phyloP scores from a whole-genome alignment of 176 grass and related monocot genomes.

The Musa schizocarpa region DNA sequence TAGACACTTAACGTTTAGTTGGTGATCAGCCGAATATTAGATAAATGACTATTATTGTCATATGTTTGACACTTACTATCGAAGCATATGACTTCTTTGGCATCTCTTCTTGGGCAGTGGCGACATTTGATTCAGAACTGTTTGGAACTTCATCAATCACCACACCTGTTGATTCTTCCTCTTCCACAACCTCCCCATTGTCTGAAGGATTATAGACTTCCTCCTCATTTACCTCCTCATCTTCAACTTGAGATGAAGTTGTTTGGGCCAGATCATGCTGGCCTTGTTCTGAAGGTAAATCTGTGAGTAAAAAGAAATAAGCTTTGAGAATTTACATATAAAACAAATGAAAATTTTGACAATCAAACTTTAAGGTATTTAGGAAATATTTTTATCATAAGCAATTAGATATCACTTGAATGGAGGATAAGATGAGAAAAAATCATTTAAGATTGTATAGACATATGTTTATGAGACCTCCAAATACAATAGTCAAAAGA shows the following conservation, averaged over 20 bases:
- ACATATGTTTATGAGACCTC: too few species aligned
- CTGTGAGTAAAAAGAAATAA: constrained; percentile 2
- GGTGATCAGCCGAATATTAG: not conserved
- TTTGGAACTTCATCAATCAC: constrained; percentile 57
- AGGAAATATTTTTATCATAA: too few species aligned
- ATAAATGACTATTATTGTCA: not conserved
- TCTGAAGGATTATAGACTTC: constrained; percentile 61
- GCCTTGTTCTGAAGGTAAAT: constrained; percentile 20
- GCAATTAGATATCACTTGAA: too few species aligned
- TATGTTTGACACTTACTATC: constrained; percentile 47
- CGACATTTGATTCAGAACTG: constrained; percentile 16
- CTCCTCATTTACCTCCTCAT: constrained; percentile 30
- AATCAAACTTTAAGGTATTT: not conserved
- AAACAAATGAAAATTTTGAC: not conserved
- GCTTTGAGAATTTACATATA: not conserved
- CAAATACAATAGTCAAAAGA: too few species aligned
- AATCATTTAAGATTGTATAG: too few species aligned
- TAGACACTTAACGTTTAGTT: not conserved
- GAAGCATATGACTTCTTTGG: constrained; percentile 91
- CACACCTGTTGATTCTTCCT: constrained; percentile 45
- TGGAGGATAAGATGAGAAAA: too few species aligned
- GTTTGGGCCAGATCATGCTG: constrained; percentile 15
- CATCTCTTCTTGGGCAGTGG: constrained; percentile 33
- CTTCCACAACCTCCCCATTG: constrained; percentile 36
- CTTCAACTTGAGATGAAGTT: constrained; percentile 7